Conservation (phyloP, 2,329 filamentous ascomycete species). For the Orbilia javanica region DNA sequence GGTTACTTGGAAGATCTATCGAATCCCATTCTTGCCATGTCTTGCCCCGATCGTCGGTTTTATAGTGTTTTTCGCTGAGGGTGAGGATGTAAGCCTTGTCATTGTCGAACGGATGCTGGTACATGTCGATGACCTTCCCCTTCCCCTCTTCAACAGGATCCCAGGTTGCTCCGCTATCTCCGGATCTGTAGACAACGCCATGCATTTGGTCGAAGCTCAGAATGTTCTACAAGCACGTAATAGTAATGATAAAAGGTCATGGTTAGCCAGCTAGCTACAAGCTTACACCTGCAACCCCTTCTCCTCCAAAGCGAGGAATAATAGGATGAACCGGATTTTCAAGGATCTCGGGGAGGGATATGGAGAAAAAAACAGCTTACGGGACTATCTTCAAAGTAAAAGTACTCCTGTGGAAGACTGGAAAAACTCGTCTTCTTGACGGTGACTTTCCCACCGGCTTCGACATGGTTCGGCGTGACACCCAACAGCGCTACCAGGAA, state of each 20-base stretch:
- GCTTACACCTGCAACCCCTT: constrained; percentile 14
- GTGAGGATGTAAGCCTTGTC: constrained; percentile 85
- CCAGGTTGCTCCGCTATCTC: constrained; percentile 85
- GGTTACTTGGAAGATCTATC: constrained; percentile 71
- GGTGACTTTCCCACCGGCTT: constrained; percentile 32
- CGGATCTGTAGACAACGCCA: constrained; percentile 79
- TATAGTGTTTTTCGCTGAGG: constrained; percentile 78
- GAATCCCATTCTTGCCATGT: constrained; percentile 82
- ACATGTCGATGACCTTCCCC: constrained; percentile 71
- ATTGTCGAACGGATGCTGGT: constrained; percentile 82
- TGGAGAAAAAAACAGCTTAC: constrained; percentile 44
- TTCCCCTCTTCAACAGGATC: constrained; percentile 74
- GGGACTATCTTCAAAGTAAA: constrained; percentile 85
- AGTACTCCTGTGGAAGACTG: constrained; percentile 75
- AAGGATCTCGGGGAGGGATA: neutral
- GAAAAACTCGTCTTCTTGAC: constrained; percentile 74
- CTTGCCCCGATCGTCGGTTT: constrained; percentile 84
- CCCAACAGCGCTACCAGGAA: constrained; percentile 58
- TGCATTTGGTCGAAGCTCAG: constrained; percentile 70
- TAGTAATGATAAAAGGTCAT: neutral
- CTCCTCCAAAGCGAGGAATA: neutral
- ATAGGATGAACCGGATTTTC: neutral
- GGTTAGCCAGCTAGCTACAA: neutral
- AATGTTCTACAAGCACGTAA: constrained; percentile 59
- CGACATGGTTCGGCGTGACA: constrained; percentile 39